Conservation (phyloP, 148 eudicot genomes). For the Cornus florida region DNA sequence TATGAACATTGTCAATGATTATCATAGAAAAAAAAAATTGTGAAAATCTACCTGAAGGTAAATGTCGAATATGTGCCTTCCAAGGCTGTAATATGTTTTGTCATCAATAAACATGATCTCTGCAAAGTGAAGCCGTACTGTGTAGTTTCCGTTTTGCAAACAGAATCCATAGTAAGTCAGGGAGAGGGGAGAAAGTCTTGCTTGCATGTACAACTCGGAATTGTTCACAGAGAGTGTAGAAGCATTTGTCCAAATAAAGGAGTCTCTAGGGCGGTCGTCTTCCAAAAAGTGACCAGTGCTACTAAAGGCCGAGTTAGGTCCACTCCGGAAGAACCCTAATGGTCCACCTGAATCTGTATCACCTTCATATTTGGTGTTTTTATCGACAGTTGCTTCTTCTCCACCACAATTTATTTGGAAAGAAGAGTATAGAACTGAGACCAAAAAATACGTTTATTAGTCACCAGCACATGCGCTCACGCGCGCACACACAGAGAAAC, state of each 20-base stretch:
- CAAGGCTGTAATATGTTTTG: slow-evolving; percentile 33
- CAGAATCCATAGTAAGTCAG: slow-evolving; percentile 40
- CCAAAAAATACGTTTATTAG: too few species aligned
- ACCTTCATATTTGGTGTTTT: too few species aligned
- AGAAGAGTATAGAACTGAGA: too few species aligned
- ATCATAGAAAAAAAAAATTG: background rate
- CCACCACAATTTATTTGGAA: too few species aligned
- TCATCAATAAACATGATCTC: slow-evolving; percentile 41
- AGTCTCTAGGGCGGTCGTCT: background rate
- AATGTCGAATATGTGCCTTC: slow-evolving; percentile 42
- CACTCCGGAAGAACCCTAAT: too few species aligned
- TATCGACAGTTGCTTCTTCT: too few species aligned
- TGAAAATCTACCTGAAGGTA: slow-evolving; percentile 35
- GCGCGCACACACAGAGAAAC: too few species aligned
- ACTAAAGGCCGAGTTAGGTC: too few species aligned
- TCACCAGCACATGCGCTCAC: too few species aligned
- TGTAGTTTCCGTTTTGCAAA: slow-evolving; percentile 34
- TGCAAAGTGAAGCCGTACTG: slow-evolving; percentile 38
- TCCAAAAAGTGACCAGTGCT: too few species aligned
- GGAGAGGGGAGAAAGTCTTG: slow-evolving; percentile 36
- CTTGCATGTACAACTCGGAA: slow-evolving; percentile 19
- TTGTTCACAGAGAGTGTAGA: slow-evolving; percentile 11
- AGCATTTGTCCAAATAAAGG: slow-evolving; percentile 10
- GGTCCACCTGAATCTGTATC: too few species aligned
- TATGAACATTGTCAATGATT: background rate